Conservation (phyloP, 2,329 filamentous ascomycete species). For the Fonsecaea pedrosoi region DNA sequence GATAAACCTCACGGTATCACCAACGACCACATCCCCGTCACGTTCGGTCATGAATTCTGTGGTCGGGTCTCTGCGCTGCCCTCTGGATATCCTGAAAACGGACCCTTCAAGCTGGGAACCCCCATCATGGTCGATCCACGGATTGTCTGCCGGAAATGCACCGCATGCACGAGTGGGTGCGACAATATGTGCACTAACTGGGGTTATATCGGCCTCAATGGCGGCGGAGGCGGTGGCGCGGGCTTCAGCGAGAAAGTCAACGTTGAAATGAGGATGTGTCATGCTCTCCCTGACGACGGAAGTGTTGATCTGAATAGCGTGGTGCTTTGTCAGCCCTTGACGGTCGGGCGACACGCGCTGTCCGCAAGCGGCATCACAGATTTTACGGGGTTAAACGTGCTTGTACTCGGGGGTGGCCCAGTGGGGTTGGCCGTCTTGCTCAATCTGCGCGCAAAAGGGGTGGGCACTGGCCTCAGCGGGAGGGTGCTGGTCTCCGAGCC, state of each 20-base stretch:
- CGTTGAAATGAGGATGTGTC: slow-evolving; percentile 53
- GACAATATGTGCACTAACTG: slow-evolving; percentile 61
- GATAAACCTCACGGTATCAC: slow-evolving; percentile 60
- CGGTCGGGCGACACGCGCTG: slow-evolving; percentile 62
- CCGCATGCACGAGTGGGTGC: slow-evolving; percentile 56
- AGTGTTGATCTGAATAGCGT: slow-evolving; percentile 58
- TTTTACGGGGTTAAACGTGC: slow-evolving; percentile 52
- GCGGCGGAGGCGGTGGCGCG: slow-evolving; percentile 56
- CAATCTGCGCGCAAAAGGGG: slow-evolving; percentile 51
- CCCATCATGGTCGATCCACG: slow-evolving; percentile 59
- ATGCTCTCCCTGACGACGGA: slow-evolving; percentile 54
- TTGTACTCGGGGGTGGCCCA: slow-evolving; percentile 62
- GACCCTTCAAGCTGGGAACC: slow-evolving; percentile 51
- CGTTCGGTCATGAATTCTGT: slow-evolving; percentile 61
- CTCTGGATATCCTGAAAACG: slow-evolving; percentile 7
- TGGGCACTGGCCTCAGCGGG: slow-evolving; percentile 3
- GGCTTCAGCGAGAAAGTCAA: slow-evolving; percentile 57
- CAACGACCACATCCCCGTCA: slow-evolving; percentile 56
- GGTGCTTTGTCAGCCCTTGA: slow-evolving; percentile 56
- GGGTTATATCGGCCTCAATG: slow-evolving; percentile 54
- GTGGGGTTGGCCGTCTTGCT: slow-evolving; percentile 60
- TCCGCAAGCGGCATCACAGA: slow-evolving; percentile 51
- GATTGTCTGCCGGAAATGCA: slow-evolving; percentile 59
- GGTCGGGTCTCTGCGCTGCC: slow-evolving; percentile 50
- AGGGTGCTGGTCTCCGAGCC: slow-evolving; percentile 60